Evolutionary conservation across 805 yeast genomes (phyloP), one percentile per base, ranked within the genome.

Genomic region (Metschnikowia koreensis): DNA sequence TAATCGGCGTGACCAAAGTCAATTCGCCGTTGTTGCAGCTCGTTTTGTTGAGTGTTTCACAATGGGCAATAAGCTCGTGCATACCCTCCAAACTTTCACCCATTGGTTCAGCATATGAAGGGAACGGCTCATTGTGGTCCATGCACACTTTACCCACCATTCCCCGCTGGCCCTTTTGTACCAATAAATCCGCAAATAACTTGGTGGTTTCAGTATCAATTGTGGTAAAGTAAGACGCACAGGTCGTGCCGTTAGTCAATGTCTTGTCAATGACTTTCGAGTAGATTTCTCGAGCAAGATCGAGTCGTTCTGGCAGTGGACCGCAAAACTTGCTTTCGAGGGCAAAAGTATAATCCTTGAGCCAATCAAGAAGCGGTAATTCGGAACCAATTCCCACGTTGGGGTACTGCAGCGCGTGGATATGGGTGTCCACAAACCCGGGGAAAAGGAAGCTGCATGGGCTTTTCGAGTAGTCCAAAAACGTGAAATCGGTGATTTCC

Each of bases 101-200:
- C 29, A 62, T 65, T 1, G 82, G 71, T 60, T 89, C 92, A 66
- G 89, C 83, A 64, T 81, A 86, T 31, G 80, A 86, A 0, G 94
- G 96, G 56, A 57, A 73, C 3, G 54, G 31, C 11, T 89, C 81
- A 69, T 89, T 85, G 54, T 81, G 79, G 64, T 91, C 86, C 98
- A 94, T 94, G 66, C 98, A 94, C 17, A 90, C 96, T 60, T 93
- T 86, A 4, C 99, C 99, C 38, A 94, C 82, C 48, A 88, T 79
- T 0, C 97, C 97, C 54, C 97, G 75, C 68, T 92, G 98, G 38
- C 97, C 96, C 31, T 71, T 59, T 38, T 73, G 54, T 11, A 84
- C 70, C 36, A 93, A 83, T 13, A 87, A 65, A 52, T 86, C 87
- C 1, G 96, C 96, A 61, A 94, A 79, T 37, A 86, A 60, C 47